phyloP scores from a whole-genome alignment of 306 rosid species.

The Inga laurina region DNA sequence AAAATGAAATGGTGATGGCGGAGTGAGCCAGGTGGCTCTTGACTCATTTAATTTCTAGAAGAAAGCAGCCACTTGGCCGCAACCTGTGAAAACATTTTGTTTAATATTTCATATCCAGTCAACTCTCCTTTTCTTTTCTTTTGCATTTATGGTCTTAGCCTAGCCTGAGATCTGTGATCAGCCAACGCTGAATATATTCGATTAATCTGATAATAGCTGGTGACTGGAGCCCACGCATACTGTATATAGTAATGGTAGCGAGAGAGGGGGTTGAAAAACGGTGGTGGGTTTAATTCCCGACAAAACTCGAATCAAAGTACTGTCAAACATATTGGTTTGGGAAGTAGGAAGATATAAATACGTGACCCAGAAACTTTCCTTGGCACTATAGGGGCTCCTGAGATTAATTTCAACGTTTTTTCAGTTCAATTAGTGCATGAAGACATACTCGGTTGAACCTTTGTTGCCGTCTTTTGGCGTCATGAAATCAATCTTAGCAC shows the following conservation, averaged over 20 bases:
- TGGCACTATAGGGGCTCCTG: background rate
- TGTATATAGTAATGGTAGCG: background rate
- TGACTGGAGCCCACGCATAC: too few relatives aligned
- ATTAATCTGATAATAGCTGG: too few relatives aligned
- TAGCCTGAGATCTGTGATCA: too few relatives aligned
- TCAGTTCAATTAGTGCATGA: background rate
- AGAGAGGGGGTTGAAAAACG: background rate
- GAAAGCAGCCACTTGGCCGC: too few relatives aligned
- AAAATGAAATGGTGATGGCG: too few relatives aligned
- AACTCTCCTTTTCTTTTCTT: too few relatives aligned
- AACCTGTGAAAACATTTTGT: too few relatives aligned
- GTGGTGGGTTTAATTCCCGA: background rate
- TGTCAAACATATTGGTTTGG: background rate
- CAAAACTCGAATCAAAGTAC: background rate
- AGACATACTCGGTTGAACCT: background rate
- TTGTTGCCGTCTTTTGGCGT: background rate
- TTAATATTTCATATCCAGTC: too few relatives aligned
- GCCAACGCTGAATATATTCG: too few relatives aligned
- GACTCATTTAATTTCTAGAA: too few relatives aligned
- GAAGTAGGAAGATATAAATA: conserved; percentile 10
- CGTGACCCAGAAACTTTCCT: background rate
- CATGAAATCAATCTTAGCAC: background rate
- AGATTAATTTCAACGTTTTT: background rate
- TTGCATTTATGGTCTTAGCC: too few relatives aligned
- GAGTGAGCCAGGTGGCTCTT: too few relatives aligned